Conservation (phyloP, 179 eudicot genomes). For the Beta corolliflora region DNA sequence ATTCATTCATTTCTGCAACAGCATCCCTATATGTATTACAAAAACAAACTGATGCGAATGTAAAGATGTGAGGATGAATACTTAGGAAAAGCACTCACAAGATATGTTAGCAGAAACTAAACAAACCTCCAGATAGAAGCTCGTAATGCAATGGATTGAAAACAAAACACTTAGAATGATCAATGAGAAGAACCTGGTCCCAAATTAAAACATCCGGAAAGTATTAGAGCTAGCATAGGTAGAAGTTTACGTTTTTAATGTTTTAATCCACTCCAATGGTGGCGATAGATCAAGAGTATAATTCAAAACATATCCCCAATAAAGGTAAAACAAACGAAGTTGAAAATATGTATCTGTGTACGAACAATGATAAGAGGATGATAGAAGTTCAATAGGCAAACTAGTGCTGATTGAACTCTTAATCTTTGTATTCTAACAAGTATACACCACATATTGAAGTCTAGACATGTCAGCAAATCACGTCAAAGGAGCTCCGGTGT, state of each 20-base stretch:
- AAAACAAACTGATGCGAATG: slow-evolving; percentile 8
- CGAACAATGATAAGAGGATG: background rate
- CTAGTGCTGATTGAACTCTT: background rate
- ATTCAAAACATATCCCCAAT: background rate
- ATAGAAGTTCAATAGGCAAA: background rate
- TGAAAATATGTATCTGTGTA: background rate
- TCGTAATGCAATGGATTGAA: slow-evolving; percentile 99
- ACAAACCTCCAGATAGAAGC: slow-evolving; percentile 91
- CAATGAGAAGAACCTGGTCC: slow-evolving; percentile 84
- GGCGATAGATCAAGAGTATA: background rate
- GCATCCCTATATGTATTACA: slow-evolving; percentile 2
- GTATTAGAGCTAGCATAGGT: slow-evolving; percentile 16
- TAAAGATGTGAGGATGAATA: slow-evolving; percentile 1
- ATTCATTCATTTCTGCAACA: slow-evolving; percentile 87
- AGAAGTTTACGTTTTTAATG: background rate
- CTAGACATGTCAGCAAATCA: background rate
- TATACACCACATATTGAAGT: background rate
- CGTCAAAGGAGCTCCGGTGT: no score
- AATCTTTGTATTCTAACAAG: background rate
- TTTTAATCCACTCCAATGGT: background rate
- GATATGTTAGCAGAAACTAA: slow-evolving; percentile 2
- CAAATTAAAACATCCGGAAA: slow-evolving; percentile 24
- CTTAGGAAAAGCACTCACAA: background rate
- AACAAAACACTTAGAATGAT: slow-evolving; percentile 91
- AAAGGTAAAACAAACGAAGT: background rate